Percentiles rank a stretch among this genome's conserved stretches.
Evolutionary conservation across 768 basidiomycete genomes (phyloP).

Genomic region (Glaciozyma antarctica): DNA sequence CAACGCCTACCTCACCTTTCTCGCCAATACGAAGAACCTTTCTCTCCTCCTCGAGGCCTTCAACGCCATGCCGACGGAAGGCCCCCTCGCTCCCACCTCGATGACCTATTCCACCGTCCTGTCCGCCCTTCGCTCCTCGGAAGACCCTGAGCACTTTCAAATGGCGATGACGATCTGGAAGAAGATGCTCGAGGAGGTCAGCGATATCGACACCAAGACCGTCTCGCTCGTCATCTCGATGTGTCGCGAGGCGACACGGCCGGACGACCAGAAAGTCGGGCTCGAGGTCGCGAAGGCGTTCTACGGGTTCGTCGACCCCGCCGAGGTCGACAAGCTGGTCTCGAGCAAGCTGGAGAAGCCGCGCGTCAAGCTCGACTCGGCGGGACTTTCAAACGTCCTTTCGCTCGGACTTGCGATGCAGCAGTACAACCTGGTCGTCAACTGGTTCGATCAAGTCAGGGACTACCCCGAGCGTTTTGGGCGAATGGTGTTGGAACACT

Average conservation of each 20-base stretch:
- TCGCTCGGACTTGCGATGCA: constrained; percentile 5
- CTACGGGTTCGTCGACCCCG: constrained; percentile 3
- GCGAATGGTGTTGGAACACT: neutral
- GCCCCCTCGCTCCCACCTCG: constrained; percentile 1
- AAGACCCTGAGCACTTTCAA: neutral
- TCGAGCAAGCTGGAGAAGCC: neutral
- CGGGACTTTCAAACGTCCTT: neutral
- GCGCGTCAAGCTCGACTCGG: neutral
- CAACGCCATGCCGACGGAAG: constrained; percentile 5
- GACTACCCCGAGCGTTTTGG: constrained; percentile 25
- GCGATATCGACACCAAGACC: neutral
- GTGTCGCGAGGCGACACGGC: neutral
- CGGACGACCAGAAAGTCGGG: constrained; percentile 3
- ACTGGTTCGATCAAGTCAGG: constrained; percentile 17
- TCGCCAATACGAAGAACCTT: constrained; percentile 8
- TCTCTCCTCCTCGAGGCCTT: constrained; percentile 12
- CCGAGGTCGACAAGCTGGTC: neutral
- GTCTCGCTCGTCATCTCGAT: constrained; percentile 5
- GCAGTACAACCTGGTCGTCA: constrained; percentile 4
- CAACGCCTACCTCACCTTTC: constrained; percentile 22
- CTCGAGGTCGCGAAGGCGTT: neutral
- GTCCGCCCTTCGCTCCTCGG: constrained; percentile 7
- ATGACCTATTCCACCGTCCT: constrained; percentile 17
- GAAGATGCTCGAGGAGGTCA: neutral
- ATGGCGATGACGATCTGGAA: constrained; percentile 1